These are phyloP conservation scores for Syzygium oleosum DNA, from an alignment of 345 rosid genomes.

Conservation along the genomic window DNA sequence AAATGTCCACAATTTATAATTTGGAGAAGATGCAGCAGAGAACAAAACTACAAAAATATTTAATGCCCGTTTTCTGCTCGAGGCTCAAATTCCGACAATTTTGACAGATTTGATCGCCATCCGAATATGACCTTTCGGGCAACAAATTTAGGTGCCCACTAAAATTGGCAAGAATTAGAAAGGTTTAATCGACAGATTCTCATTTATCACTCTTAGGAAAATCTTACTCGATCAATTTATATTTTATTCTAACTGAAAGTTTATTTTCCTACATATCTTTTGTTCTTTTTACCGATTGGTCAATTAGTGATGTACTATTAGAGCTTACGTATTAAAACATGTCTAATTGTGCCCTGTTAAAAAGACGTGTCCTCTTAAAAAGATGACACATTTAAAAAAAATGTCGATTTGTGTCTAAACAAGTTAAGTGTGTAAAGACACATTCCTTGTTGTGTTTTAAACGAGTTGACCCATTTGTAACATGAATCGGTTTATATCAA, in stretches of 20 bases:
- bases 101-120: neutral
- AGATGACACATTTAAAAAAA: neutral
- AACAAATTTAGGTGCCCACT: neutral
- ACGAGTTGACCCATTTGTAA: neutral
- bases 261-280: neutral
- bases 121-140: neutral
- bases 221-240: neutral
- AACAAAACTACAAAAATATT: too few species aligned
- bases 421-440: neutral
- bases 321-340: neutral
- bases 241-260: neutral
- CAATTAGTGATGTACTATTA: neutral
- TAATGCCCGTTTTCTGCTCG: neutral
- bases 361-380: neutral
- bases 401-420: neutral
- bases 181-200: neutral
- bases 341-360: neutral
- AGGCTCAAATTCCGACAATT: neutral
- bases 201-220: neutral
- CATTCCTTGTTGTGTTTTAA: fast-evolving
- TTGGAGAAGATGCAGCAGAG: too few species aligned
- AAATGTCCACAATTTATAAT: too few species aligned
- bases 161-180: too few species aligned
- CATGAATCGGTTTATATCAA: neutral
- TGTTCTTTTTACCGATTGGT: neutral